Base-by-base conservation (phyloP, 225 moss, liverwort and hornwort genomes). In the Neckera pumila region DNA sequence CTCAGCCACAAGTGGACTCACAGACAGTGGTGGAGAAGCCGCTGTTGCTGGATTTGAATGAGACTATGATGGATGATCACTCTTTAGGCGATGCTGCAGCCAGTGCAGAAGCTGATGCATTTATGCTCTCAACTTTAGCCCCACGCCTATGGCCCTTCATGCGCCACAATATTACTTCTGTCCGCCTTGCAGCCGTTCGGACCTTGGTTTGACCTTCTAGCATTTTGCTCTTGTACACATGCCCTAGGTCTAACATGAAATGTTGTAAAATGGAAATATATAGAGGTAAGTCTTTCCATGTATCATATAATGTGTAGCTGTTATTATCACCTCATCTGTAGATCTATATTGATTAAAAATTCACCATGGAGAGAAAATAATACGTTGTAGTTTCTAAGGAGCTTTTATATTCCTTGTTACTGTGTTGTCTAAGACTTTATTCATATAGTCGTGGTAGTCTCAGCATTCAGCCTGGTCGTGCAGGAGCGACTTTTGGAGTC, bases 141-240 rank as follows among this genome's bases (percentile, higher is more conserved):
- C 96, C 97, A 43, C 95, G 97, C 80, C 91, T 97, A 76, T 97
- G 97, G 97, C 96, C 97, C 81, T 97, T 97, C 89, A 95, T 96
- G 96, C 95, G 97, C 86, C 97, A 97, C 79, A 97, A 95, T 56
- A 97, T 97, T 59, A 93, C 94, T 45, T 96, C 97, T 85, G 97
- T 97, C 88, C 95, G 97, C 87, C 96, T 95, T 92, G 97, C 97
- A 56, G 95, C 97, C 75, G 92, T 97, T 91, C 95, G 90, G 53
- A 90, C 90, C 60, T 72, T 90, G 90, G 90, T 90, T 75, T 74
- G 87, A 80, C 88, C 81, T 63, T 62, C 82, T 84, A 56, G 57
- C 84, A 84, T 80, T 84, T 80, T 64, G 30, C 74, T 84, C 73
- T 64, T 84, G 45, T 72, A 58, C 73, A 65, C 23, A 61, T 77